Conservation (phyloP, 2,329 filamentous ascomycete genomes). For the Shiraia sp. region DNA sequence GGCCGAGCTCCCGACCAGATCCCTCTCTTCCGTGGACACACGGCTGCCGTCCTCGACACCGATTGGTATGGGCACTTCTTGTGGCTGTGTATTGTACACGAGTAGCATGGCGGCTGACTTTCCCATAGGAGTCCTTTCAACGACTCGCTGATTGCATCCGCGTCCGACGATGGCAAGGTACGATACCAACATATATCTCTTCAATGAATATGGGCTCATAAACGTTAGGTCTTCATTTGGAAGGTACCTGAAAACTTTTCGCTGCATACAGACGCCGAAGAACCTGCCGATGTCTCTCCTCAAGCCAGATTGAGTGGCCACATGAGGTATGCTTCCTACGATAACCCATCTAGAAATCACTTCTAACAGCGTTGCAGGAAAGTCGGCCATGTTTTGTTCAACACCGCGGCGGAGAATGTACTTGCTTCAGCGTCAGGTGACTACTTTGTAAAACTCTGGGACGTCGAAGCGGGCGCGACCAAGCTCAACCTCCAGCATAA, state of each 20-base stretch:
- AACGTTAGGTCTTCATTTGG: conserved; percentile 79
- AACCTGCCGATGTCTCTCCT: conserved; percentile 79
- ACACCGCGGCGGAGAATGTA: conserved; percentile 92
- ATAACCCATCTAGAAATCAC: neutral
- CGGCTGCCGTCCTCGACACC: conserved; percentile 91
- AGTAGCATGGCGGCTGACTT: conserved; percentile 17
- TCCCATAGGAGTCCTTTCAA: conserved; percentile 85
- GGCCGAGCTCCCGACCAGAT: conserved; percentile 91
- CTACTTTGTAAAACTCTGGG: conserved; percentile 94
- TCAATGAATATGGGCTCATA: conserved; percentile 12
- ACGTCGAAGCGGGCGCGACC: conserved; percentile 76
- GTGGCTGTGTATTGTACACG: too few species aligned
- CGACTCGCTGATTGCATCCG: conserved; percentile 88
- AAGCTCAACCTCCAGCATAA: conserved; percentile 79
- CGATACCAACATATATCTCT: neutral
- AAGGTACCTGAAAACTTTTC: conserved; percentile 88
- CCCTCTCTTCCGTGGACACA: conserved; percentile 94
- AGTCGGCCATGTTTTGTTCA: conserved; percentile 97
- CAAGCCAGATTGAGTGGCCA: conserved; percentile 83
- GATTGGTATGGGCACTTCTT: conserved; percentile 75
- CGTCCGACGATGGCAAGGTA: conserved; percentile 91
- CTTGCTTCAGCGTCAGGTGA: conserved; percentile 95
- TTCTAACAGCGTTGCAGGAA: conserved; percentile 64
- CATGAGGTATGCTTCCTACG: conserved; percentile 64
- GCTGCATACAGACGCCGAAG: conserved; percentile 80